Percentiles rank a stretch among this genome's conserved stretches.
Evolutionary conservation across 192 early-diverging fungal species (phyloP).

Genomic region (Backusella parvicylindrica): DNA sequence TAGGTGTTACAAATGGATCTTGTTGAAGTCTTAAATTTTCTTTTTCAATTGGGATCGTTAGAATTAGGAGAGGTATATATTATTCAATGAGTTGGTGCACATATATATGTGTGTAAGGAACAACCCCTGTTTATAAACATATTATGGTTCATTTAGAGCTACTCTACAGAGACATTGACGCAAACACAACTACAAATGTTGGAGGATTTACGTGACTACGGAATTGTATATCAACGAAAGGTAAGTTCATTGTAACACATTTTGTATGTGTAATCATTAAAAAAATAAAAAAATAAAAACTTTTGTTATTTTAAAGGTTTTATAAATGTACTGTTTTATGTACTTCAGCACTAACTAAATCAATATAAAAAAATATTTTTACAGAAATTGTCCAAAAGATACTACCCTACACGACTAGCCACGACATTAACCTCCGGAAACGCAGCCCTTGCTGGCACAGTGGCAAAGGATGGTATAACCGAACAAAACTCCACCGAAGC

Average conservation of each 20-base stretch:
- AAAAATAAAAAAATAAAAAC: background rate
- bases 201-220: constrained; percentile 84
- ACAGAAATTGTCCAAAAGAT: constrained; percentile 39
- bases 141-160: constrained; percentile 48
- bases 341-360: too few relatives aligned
- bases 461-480: constrained; percentile 30
- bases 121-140: background rate
- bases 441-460: constrained; percentile 41
- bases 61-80: constrained; percentile 77
- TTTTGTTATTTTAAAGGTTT: background rate
- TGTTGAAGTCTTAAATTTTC: constrained; percentile 90
- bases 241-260: constrained; percentile 23
- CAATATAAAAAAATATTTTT: background rate
- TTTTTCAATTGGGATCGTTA: constrained; percentile 90
- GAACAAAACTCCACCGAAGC: constrained; percentile 15
- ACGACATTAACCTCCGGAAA: constrained; percentile 87
- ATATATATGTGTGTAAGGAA: too few relatives aligned
- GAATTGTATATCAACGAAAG: constrained; percentile 87
- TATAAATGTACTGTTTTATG: too few relatives aligned
- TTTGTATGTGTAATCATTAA: background rate
- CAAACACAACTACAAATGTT: constrained; percentile 81
- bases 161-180: constrained; percentile 83
- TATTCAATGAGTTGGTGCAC: background rate
- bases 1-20: constrained; percentile 76
- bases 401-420: constrained; percentile 90